Base-by-base conservation (phyloP, 257 asterid species). In the Coffea eugenioides region DNA sequence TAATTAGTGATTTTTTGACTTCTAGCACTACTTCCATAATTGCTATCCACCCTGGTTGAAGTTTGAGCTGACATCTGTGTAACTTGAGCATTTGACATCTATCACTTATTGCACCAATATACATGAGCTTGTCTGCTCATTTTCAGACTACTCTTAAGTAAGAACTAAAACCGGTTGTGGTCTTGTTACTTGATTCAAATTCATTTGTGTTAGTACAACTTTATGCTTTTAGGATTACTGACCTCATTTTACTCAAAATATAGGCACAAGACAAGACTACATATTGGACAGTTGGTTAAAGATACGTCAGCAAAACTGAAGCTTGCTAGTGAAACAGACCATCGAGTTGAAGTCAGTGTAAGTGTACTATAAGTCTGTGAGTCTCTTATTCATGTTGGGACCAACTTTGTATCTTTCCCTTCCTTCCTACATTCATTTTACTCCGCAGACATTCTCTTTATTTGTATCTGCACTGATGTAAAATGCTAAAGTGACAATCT, bases 181-280 rank as follows among this genome's bases (percentile, higher is more conserved):
- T 23, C 16, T 13, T 43, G 21, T 48, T 34, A 71, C 23, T 21
- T 41, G 45, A n/a, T 41, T 36, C 64, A 71, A 71, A 41, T 65
- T 79, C 52, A 79, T 39, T 75, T 2, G 41, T 39, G 12, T 48
- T 23, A 5, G 2, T 23, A n/a, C n/a, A 59, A 51, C 21, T 10
- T 20, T 66, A 10, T 73, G n/a, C 48, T 80, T 34, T 64, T 25
- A 20, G 9, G 23, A 27, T 15, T 69, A 62, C 87, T 88, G 91
- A 85, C 90, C 74, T 77, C 48, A 69, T 74, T 81, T 45, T 79
- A 39, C 65, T 77, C 73, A 43, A 39, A 82, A 69, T 78, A 79
- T 88, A 95, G 98, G 89, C 98, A 87, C 83, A 94, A 94, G 88
- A 90, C 96, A 31, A 92, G 98, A 82, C 80, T 90, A 66, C 96